Conservation (phyloP, 805 yeast species). For the Kuraishia borneana region DNA sequence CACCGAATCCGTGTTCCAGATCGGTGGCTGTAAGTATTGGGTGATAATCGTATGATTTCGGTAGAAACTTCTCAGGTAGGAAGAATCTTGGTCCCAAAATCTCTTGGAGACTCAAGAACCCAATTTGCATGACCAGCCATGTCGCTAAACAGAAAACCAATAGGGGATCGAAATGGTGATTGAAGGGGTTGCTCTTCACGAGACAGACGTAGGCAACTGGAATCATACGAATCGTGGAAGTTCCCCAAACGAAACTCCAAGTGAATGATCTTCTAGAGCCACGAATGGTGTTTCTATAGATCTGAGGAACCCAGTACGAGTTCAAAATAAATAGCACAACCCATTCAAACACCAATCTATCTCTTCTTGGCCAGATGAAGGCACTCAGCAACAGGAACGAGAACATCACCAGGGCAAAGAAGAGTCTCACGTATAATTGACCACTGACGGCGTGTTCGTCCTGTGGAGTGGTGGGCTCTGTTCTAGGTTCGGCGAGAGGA, state of each 20-base stretch:
- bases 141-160: slow-evolving; percentile 32
- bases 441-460: slow-evolving; percentile 49
- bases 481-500: slow-evolving; percentile 10
- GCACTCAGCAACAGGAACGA: slow-evolving; percentile 49
- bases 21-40: slow-evolving; percentile 49
- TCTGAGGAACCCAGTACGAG: slow-evolving; percentile 86
- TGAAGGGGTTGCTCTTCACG: slow-evolving; percentile 44
- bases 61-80: slow-evolving; percentile 60
- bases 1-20: slow-evolving; percentile 49
- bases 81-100: slow-evolving; percentile 74
- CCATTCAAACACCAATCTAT: slow-evolving; percentile 49
- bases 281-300: slow-evolving; percentile 61
- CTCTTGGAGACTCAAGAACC: slow-evolving; percentile 50
- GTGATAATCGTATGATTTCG: slow-evolving; percentile 81
- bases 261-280: slow-evolving; percentile 57
- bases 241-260: slow-evolving; percentile 70
- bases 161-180: slow-evolving; percentile 51
- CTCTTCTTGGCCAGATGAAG: slow-evolving; percentile 47
- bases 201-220: slow-evolving; percentile 60
- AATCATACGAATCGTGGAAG: slow-evolving; percentile 45
- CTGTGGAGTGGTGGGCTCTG: slow-evolving; percentile 15
- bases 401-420: slow-evolving; percentile 39
- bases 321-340: slow-evolving; percentile 37
- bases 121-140: slow-evolving; percentile 56
- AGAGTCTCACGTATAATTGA: slow-evolving; percentile 46